Evolutionary conservation across 805 yeast genomes (phyloP).

Genomic region (Candida odintsovae): DNA sequence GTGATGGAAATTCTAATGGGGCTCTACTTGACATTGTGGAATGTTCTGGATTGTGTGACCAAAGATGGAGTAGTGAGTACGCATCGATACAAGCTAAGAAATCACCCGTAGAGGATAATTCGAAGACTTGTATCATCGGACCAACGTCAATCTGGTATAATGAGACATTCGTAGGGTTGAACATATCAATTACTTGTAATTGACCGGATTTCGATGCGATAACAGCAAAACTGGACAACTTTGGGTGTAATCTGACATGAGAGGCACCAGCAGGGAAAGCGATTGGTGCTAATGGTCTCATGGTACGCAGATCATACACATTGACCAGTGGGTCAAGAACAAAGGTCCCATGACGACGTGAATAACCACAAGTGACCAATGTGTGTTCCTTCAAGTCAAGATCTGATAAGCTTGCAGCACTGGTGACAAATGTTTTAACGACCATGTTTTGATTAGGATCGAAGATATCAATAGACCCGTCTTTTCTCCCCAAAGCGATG

Average conservation of each 20-base stretch:
- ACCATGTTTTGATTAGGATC: constrained; percentile 48
- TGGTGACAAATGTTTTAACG: constrained; percentile 51
- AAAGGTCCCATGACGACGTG: constrained; percentile 53
- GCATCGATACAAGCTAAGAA: constrained; percentile 64
- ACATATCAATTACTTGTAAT: constrained; percentile 77
- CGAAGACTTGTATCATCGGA: constrained; percentile 26
- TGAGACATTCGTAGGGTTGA: constrained; percentile 63
- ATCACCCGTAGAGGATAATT: constrained; percentile 59
- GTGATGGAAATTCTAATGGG: constrained; percentile 54
- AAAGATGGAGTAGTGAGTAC: constrained; percentile 39
- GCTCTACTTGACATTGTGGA: constrained; percentile 36
- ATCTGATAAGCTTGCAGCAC: constrained; percentile 55
- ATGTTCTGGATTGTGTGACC: constrained; percentile 50
- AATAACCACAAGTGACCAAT: constrained; percentile 76
- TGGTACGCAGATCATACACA: constrained; percentile 69
- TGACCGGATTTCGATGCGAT: constrained; percentile 77
- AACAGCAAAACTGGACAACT: constrained; percentile 68
- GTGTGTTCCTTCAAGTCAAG: constrained; percentile 61
- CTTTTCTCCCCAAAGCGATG: constrained; percentile 50
- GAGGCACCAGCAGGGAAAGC: constrained; percentile 90
- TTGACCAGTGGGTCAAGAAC: constrained; percentile 76
- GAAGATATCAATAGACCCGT: constrained; percentile 59
- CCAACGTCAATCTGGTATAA: constrained; percentile 62
- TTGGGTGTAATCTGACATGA: constrained; percentile 80
- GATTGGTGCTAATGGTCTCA: constrained; percentile 70